Evolutionary conservation across 768 basidiomycete genomes (phyloP), one percentile per base, ranked within the genome.

Genomic region (Gautieria morchelliformis): DNA sequence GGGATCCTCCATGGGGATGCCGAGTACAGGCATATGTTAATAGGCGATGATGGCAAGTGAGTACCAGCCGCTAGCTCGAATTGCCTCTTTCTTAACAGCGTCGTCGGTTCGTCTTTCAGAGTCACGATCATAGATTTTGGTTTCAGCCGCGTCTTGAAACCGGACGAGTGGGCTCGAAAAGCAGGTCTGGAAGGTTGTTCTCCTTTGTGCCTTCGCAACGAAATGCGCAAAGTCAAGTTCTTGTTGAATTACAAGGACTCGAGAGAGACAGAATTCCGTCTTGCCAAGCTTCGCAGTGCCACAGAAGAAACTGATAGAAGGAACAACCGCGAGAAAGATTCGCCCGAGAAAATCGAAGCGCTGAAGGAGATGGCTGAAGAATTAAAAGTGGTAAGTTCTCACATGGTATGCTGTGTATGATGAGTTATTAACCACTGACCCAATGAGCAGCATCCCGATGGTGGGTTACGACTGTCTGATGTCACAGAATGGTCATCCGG

Each of bases 101-200:
- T 30, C 20, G 12, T 51, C n/a, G n/a, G 8, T 27, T 30, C n/a
- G 11, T n/a, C 30, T 30, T n/a, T 5, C 49, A 51, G 49, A 40
- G 75, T 83, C 27, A 78, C 73, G 45, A 69, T 84, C 51, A 76
- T 79, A 61, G 77, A 84, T 66, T 83, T 84, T 65, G 75, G 79
- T 42, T 67, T 70, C 46, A 74, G 73, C 58, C 64, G 67, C 40
- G 69, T 69, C 8, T 53, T 60, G 2, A 59, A 59, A 20, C 67
- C 71, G 19, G 67, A 70, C 24, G 33, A 69, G 4, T 64, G 67
- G 0, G 55, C 78, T 4, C 22, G n/a, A 7, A 51, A 51, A 33
- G 49, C 49, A 51, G 65, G 66, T 14, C 66, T 83, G 15, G 61
- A 61, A 20, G 62, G 61, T 11, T 75, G 76, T 2, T 70, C 69